Evolutionary conservation across 768 basidiomycete species (phyloP), one percentile per base, ranked within the genome.

Genomic region (Suillus variegatus): DNA sequence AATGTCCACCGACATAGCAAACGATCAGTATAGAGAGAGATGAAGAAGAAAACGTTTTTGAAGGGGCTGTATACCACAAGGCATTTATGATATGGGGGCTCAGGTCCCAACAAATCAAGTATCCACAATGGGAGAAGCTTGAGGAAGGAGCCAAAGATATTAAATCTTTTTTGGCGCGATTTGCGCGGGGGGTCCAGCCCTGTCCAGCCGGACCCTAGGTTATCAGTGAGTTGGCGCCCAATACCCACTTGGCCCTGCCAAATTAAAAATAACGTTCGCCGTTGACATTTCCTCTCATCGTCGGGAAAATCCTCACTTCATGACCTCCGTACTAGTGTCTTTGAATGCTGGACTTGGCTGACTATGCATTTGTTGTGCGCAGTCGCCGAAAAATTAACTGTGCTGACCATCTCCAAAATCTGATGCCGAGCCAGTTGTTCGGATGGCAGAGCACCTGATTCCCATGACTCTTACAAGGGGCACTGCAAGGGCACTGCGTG

Each of bases 1-100:
- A 13, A 67, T 66, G 10, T 67, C 22, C 13, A 22, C 32, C 22
- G 5, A 18, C 63, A 66, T 66, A 38, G 9, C 43, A 40, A 25
- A 35, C 36, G 28, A 40, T 41, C 38, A 41, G 25, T 25, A 40
- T 10, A 58, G 9, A 38, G 25, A 41, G 56, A 38, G 57, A 55
- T 36, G 54, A 55, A 13, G 20, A 36, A n/a, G 12, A n/a, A 55
- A 36, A 55, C 54, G 54, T 55, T 58, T 6, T 25, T 13, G 16
- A 41, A 4, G 16, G 28, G 57, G 57, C 16, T 28, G 57, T 58
- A 25, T 18, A 20, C 40, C 7, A 3, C 38, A 18, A 25, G 38
- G 57, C 40, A 40, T 41, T 58, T 58, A 58, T 58, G 22, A 12
- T 25, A 41, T 25, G 22, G 16, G 14, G 57, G 18, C 22, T 41